A percentile compares a stretch with the other conserved stretches of the same genome.
Evolutionary conservation across 2,329 filamentous ascomycete species (phyloP).

Genomic region (Alternaria brassicae): DNA sequence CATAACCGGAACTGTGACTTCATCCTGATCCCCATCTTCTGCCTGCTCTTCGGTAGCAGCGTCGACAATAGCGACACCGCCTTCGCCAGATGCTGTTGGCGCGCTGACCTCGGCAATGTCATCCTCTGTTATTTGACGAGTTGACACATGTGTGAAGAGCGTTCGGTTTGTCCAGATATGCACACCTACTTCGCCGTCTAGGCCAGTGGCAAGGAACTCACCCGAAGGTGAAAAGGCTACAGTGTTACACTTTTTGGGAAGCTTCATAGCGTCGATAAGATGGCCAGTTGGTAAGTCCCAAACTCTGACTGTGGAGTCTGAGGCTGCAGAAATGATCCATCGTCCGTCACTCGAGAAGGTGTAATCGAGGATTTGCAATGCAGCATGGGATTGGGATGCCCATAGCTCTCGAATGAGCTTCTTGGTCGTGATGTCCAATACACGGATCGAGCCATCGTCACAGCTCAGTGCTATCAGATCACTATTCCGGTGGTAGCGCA

Average conservation of each 20-base stretch:
- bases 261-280: conserved; percentile 87
- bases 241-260: conserved; percentile 79
- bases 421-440: conserved; percentile 89
- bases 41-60: conserved; percentile 70
- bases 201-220: conserved; percentile 91
- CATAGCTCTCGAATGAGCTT: conserved; percentile 92
- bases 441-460: conserved; percentile 83
- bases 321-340: conserved; percentile 89
- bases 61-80: conserved; percentile 75
- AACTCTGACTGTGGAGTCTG: conserved; percentile 79
- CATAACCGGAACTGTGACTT: conserved; percentile 57
- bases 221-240: conserved; percentile 88
- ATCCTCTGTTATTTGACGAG: conserved; percentile 80
- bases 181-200: conserved; percentile 83
- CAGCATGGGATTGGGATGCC: conserved; percentile 61
- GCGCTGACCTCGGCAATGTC: conserved; percentile 70
- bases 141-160: conserved; percentile 87
- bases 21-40: conserved; percentile 53
- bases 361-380: conserved; percentile 50
- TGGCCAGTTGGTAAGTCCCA: conserved; percentile 98
- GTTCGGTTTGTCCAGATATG: conserved; percentile 95
- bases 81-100: conserved; percentile 84
- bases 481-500: conserved; percentile 81
- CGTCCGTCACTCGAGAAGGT: conserved; percentile 88
- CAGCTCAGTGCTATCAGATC: conserved; percentile 89